Percentiles rank a stretch among this genome's conserved stretches.
Evolutionary conservation across 2,329 filamentous ascomycete species (phyloP).

Genomic region (Mycocentrospora acerina): DNA sequence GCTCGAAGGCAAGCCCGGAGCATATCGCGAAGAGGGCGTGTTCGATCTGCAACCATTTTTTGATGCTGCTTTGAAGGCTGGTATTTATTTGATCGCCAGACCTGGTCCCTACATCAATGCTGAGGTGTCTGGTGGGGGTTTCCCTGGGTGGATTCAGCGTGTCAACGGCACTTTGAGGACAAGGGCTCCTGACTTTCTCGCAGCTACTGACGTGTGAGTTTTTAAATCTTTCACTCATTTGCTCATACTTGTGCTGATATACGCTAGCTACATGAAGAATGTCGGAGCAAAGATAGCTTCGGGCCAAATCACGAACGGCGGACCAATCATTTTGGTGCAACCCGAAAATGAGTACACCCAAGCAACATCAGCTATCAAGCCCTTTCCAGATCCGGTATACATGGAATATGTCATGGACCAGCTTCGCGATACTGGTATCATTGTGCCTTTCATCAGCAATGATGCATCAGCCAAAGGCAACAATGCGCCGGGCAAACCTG

Average conservation of each 20-base stretch:
- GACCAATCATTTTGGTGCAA: conserved; percentile 76
- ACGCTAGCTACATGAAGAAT: conserved; percentile 58
- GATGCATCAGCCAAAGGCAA: conserved; percentile 64
- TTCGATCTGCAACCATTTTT: conserved; percentile 76
- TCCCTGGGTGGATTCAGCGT: conserved; percentile 76
- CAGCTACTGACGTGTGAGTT: conserved; percentile 65
- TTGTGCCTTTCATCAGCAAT: conserved; percentile 75
- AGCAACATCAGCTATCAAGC: conserved; percentile 48
- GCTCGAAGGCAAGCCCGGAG: conserved; percentile 70
- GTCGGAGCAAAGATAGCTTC: conserved; percentile 69
- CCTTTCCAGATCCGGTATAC: conserved; percentile 68
- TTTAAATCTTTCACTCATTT: background rate
- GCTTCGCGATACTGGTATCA: conserved; percentile 65
- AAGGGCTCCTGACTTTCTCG: conserved; percentile 60
- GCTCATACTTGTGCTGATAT: conserved; percentile 3
- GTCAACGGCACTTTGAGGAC: conserved; percentile 67
- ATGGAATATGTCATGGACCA: conserved; percentile 71
- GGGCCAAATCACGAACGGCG: conserved; percentile 79
- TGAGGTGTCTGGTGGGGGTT: conserved; percentile 74
- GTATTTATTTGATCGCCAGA: conserved; percentile 72
- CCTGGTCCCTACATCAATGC: conserved; percentile 79
- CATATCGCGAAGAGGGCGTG: conserved; percentile 69
- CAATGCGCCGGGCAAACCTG: conserved; percentile 63
- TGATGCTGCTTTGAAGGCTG: conserved; percentile 69
- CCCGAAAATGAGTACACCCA: conserved; percentile 79